Percentiles rank a stretch among this genome's conserved stretches.
phyloP scores from a whole-genome alignment of 1,284 basidiomycete genomes.

The Pholiota adiposa region DNA sequence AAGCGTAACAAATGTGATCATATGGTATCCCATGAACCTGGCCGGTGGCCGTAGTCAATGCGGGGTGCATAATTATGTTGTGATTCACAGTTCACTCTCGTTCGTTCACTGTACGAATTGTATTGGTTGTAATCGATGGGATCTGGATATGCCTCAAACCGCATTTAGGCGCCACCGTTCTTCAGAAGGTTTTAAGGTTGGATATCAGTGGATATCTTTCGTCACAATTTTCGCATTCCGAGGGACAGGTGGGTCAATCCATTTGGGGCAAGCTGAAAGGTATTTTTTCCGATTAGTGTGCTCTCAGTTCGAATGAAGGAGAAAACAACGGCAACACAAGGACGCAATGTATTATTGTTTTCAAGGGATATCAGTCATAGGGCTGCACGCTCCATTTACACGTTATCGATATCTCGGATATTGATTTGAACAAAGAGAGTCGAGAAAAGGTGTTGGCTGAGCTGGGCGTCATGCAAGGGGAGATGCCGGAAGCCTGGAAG shows the following conservation, averaged over 20 bases:
- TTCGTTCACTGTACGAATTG: background rate
- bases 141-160: background rate
- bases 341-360: background rate
- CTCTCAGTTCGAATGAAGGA: too few species aligned
- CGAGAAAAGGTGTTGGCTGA: slow-evolving; percentile 86
- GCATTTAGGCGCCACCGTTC: background rate
- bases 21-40: background rate
- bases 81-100: background rate
- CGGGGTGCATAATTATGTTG: background rate
- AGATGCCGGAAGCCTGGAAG: slow-evolving; percentile 84
- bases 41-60: background rate
- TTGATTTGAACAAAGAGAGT: slow-evolving; percentile 79
- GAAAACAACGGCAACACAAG: background rate
- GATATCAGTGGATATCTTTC: background rate
- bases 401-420: slow-evolving; percentile 30
- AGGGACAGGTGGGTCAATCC: background rate
- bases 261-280: background rate
- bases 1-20: slow-evolving; percentile 1
- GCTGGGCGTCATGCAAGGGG: slow-evolving; percentile 81
- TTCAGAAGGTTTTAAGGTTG: background rate
- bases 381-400: background rate
- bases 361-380: background rate
- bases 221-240: background rate
- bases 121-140: background rate
- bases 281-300: background rate